Evolutionary conservation across 768 basidiomycete species (phyloP), one percentile per base, ranked within the genome.

Genomic region (Naganishia friedmannii): DNA sequence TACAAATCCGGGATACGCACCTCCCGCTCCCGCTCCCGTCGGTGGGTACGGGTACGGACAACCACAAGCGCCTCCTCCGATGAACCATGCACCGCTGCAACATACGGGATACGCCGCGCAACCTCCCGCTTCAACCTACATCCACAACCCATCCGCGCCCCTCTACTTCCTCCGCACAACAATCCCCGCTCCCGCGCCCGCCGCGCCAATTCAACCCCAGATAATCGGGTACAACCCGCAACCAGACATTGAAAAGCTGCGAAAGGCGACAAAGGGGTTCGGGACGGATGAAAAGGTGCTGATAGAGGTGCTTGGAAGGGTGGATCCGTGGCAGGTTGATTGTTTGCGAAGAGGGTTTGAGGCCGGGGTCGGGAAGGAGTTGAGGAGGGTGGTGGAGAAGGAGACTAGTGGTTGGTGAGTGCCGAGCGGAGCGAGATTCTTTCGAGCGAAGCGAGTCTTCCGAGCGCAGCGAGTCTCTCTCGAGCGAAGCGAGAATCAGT

Each of bases 241-340:
- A 60, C 78, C 78, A 51, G 82, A 82, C 65, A 77, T 77, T 7
- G 77, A 82, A 48, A 70, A 80, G 13, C 71, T 83, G 26, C 37
- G 81, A 26, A 82, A 81, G 63, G 82, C 82, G 13, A 82, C 81
- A 34, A 83, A 83, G 73, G 82, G 80, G 23, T 76, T 74, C 55
- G 75, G 74, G 51, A 75, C 74, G 68, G 79, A 81, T 68, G 79
- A 81, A 63, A 67, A 69, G 17, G 70, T 75, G 12, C 39, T 82
- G 29, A 80, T 82, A 42, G 75, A 78, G 65, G 75, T 74, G 0
- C 72, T 82, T 12, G 37, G 76, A 5, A 74, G 78, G 0, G 71
- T 81, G 0, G 79, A 79, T 65, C 71, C 80, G 15, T 77, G 79
- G 73, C 75, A 82, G 70, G 76, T 82, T 66, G 77, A 80, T 65